These are phyloP conservation scores for Ophiostoma triangulosporum DNA, from an alignment of 2,329 filamentous ascomycete genomes.

Conservation along the genomic window DNA sequence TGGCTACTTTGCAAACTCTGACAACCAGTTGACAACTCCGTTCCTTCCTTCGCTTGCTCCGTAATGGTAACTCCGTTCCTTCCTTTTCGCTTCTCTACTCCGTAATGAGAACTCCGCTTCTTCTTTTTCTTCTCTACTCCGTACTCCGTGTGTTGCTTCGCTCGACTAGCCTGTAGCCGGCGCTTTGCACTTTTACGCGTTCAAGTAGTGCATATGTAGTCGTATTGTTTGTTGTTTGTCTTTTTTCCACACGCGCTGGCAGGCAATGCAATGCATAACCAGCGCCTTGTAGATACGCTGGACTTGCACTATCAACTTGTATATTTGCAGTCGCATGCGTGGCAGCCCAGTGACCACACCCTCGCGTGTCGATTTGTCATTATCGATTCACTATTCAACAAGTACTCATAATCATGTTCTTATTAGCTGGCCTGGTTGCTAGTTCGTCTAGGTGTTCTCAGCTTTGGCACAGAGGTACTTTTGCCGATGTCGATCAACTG, in stretches of 20 bases:
- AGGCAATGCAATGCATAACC: neutral
- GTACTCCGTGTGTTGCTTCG: too few species aligned
- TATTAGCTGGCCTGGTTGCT: too few species aligned
- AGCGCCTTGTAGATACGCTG: neutral
- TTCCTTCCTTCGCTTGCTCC: neutral
- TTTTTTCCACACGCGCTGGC: neutral
- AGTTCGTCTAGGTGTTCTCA: too few species aligned
- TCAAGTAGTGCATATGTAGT: too few species aligned
- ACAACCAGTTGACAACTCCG: neutral
- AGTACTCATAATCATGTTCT: neutral
- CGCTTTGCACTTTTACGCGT: too few species aligned
- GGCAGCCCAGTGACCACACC: neutral
- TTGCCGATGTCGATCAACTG: too few species aligned
- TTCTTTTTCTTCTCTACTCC: neutral
- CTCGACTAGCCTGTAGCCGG: too few species aligned
- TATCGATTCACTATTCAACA: neutral
- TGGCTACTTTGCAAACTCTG: neutral
- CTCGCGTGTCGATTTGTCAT: neutral
- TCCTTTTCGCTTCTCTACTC: neutral
- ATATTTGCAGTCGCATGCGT: neutral
- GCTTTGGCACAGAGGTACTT: too few species aligned
- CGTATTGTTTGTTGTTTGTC: neutral
- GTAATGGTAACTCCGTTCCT: neutral
- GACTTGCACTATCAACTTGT: neutral
- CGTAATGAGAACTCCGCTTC: neutral